Evolutionary conservation across 2,329 filamentous ascomycete genomes (phyloP), one percentile per base, ranked within the genome.

Genomic region (Alternaria ventricosa): DNA sequence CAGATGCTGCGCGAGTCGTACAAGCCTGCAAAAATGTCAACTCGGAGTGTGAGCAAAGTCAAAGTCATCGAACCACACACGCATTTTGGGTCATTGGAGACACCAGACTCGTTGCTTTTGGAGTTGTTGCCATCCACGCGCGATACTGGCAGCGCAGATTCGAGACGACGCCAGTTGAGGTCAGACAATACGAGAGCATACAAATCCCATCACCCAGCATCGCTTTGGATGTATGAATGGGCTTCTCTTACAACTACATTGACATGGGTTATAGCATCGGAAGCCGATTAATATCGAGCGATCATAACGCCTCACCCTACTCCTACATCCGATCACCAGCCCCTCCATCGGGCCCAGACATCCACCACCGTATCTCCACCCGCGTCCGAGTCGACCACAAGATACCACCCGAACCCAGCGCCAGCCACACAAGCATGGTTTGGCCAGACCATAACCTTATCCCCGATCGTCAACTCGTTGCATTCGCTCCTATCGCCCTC

Each of bases 381-480:
- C 55, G 67, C 66, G 51, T 85, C 82, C 27, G 87, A 88, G 78
- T 95, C 92, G 2, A 94, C 88, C 33, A 95, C 82, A 20, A 93
- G 81, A 80, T 93, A 96, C 85, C 88, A 92, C 2, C 86, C 88
- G 80, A 90, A 92, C 27, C 87, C 87, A 0, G 89, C 89, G 0
- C 90, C 89, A 2, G 92, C 87, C 69, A 95, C 90, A 76, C 92
- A 96, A 36, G 92, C 88, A 80, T 96, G 92, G 71, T 95, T 95
- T 0, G 92, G 92, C 88, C 90, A 94, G 8, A 95, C 82, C 61
- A 88, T 84, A 25, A 94, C 79, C 72, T 88, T 88, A 73, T 93
- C 87, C 0, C 92, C 92, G 30, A 92, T 82, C 3, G 78, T 66
- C 61, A 93, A 74, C 50, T 80, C 74, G 43, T 80, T 76, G 46